Evolutionary conservation across 1,139 yeast species (phyloP).

Genomic region (Geotrichum siamense): DNA sequence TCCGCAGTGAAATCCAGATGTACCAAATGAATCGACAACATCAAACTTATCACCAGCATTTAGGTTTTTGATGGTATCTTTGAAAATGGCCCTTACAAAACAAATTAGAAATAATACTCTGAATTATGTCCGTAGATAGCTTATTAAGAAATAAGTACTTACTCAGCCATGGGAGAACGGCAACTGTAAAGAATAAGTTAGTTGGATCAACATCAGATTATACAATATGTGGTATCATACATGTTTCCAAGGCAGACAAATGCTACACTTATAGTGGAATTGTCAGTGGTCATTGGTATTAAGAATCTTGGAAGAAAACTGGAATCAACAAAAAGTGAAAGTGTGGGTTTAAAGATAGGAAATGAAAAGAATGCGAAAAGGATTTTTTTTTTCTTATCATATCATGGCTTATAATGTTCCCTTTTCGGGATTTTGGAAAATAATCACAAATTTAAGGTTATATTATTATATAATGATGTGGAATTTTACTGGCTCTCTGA

Average conservation of each 20-base stretch:
- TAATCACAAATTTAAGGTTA: too few relatives aligned
- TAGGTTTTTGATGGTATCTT: constrained; percentile 51
- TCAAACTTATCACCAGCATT: constrained; percentile 40
- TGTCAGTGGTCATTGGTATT: constrained; percentile 7
- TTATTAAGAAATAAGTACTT: constrained; percentile 19
- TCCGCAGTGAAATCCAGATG: constrained; percentile 78
- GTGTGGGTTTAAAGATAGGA: neutral
- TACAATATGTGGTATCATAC: too few relatives aligned
- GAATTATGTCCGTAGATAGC: neutral
- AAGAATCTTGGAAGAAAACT: neutral
- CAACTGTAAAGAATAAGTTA: constrained; percentile 42
- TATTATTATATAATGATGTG: too few relatives aligned
- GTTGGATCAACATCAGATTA: too few relatives aligned
- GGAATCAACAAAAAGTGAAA: too few relatives aligned
- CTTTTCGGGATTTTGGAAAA: too few relatives aligned
- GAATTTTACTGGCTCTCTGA: too few relatives aligned
- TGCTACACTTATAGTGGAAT: constrained; percentile 52
- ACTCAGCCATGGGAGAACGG: constrained; percentile 97
- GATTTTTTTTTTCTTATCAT: neutral
- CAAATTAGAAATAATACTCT: too few relatives aligned
- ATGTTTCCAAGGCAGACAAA: constrained; percentile 91
- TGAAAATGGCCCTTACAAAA: constrained; percentile 73
- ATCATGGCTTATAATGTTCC: too few relatives aligned
- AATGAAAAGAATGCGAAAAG: too few relatives aligned
- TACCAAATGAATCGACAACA: constrained; percentile 78